These are phyloP conservation scores for Aegilops tauschii DNA, from an alignment of 176 grass and related monocot species.

Conservation along the genomic window DNA sequence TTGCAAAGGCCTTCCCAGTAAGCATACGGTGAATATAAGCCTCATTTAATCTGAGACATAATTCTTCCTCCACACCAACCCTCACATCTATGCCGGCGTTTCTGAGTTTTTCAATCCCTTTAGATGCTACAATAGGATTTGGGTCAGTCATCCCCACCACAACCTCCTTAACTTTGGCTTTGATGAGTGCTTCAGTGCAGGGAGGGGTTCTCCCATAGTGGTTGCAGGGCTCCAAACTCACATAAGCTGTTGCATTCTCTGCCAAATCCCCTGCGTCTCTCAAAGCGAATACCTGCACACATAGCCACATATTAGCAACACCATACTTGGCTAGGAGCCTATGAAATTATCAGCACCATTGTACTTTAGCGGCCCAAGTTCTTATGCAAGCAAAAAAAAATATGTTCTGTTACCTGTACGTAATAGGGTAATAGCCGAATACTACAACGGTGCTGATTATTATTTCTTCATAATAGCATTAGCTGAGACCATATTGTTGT, in stretches of 20 bases:
- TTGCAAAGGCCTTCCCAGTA: constrained; percentile 75
- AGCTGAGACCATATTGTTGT: not conserved
- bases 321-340: not conserved
- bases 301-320: constrained; percentile 19
- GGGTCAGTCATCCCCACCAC: constrained; percentile 91
- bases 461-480: not conserved
- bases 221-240: constrained; percentile 89
- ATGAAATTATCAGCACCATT: not conserved
- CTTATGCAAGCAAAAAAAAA: not conserved
- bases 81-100: constrained; percentile 61
- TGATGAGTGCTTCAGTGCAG: constrained; percentile 76
- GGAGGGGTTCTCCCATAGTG: constrained; percentile 88
- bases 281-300: constrained; percentile 81
- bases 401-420: not conserved
- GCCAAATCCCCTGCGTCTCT: constrained; percentile 78
- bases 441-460: not conserved
- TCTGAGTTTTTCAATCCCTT: constrained; percentile 82
- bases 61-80: constrained; percentile 61
- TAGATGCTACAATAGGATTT: constrained; percentile 87
- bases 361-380: not conserved
- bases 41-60: constrained; percentile 73
- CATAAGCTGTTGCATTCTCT: constrained; percentile 75
- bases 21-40: constrained; percentile 82
- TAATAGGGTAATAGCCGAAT: not conserved
- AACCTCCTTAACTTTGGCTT: constrained; percentile 77